Evolutionary conservation across 441 rosid species (phyloP), one percentile per base, ranked within the genome.

Genomic region (Mallotus japonicus): DNA sequence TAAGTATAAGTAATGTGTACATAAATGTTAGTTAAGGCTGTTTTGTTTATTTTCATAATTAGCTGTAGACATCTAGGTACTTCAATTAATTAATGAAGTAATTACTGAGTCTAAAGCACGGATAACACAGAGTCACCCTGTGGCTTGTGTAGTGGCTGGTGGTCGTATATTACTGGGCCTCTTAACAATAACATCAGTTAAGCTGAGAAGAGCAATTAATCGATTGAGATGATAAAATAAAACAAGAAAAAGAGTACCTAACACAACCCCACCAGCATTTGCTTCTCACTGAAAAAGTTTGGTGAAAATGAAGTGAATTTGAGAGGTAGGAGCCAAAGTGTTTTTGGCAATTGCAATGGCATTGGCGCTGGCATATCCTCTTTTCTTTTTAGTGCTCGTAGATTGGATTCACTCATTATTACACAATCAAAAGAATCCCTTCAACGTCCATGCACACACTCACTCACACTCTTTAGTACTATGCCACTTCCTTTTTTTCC

Each of bases 371-470:
- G 12, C 12, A 44, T 44, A 37, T 37, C 0, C 6, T 10, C 49
- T 44, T 34, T 63, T 58, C 20, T 57, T 49, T 16, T 11, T 55
- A 69, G 55, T 54, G 75, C 57, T 69, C 42, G 67, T 79, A 82
- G 86, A 53, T 75, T 49, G 47, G 61, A 80, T 85, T 71, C 79
- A 80, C 88, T 88, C 77, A 86, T 87, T 84, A 73, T 85, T 32
- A 40, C 67, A 84, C 84, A 75, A 85, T 81, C 75, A 83, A 82
- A 76, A 75, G 69, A 71, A 66, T 46, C 72, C 78, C 40, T 72
- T 77, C 75, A 71, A 74, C 62, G 70, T 71, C 82, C 74, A 67
- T 67, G 68, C 63, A 58, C 65, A 34, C 74, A 28, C 34, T 32
- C 60, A 51, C 15, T 16, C 65, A 11, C 54, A 40, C 51, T 55